Conservation (phyloP, 257 asterid genomes). For the Ligustrum vulgare region DNA sequence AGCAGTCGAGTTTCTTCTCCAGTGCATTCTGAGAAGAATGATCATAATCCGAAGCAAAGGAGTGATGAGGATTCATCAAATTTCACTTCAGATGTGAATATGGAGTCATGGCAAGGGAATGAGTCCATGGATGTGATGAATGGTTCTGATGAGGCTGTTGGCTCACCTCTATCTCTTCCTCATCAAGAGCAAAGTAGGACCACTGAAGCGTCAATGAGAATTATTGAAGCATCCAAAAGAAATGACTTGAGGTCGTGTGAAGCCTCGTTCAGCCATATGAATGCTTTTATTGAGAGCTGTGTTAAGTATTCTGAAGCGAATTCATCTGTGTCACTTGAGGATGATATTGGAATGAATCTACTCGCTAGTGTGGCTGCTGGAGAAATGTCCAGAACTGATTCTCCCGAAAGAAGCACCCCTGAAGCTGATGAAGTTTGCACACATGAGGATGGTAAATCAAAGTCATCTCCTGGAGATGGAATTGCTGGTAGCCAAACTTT, state of each 20-base stretch:
- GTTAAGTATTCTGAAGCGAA: slow-evolving; percentile 48
- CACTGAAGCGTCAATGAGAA: slow-evolving; percentile 28
- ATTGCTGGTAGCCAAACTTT: slow-evolving; percentile 14
- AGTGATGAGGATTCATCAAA: slow-evolving; percentile 26
- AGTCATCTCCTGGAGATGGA: slow-evolving; percentile 23
- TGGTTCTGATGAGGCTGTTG: slow-evolving; percentile 37
- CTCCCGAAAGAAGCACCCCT: slow-evolving; percentile 34
- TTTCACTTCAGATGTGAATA: slow-evolving; percentile 25
- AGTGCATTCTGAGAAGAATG: slow-evolving; percentile 36
- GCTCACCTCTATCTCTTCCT: slow-evolving; percentile 32
- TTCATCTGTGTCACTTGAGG: slow-evolving; percentile 44
- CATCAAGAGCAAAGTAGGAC: slow-evolving; percentile 33
- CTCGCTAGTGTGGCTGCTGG: slow-evolving; percentile 70
- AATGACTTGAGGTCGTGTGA: slow-evolving; percentile 27
- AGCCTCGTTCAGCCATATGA: slow-evolving; percentile 54
- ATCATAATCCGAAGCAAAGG: slow-evolving; percentile 31
- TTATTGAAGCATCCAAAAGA: slow-evolving; percentile 26
- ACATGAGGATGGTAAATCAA: slow-evolving; percentile 37
- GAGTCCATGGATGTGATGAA: slow-evolving; percentile 32
- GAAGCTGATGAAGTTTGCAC: slow-evolving; percentile 39
- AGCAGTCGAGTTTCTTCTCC: slow-evolving; percentile 50
- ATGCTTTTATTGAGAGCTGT: slow-evolving; percentile 67
- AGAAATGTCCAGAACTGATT: slow-evolving; percentile 46
- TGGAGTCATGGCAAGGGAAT: slow-evolving; percentile 33
- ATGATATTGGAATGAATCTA: slow-evolving; percentile 62